A percentile compares a stretch with the other conserved stretches of the same genome.
Conservation (phyloP, 169 alveolate species). For the Plasmodium vinckei region DNA sequence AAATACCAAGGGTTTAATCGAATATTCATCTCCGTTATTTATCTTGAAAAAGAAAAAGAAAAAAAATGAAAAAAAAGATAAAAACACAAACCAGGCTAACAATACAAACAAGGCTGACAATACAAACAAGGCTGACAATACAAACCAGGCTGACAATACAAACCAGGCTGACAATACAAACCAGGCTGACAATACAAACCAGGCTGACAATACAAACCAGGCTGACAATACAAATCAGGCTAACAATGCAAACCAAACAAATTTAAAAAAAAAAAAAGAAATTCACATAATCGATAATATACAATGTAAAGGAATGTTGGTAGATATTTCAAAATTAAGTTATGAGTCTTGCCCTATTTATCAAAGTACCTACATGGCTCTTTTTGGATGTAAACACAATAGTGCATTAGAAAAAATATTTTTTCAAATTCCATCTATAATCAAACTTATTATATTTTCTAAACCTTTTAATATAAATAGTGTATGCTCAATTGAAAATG, state of each 20-base stretch:
- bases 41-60: conserved; percentile 18
- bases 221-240: too few relatives aligned
- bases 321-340: conserved; percentile 8
- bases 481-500: neutral
- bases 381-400: conserved; percentile 25
- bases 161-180: neutral
- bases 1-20: conserved; percentile 35
- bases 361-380: conserved; percentile 22
- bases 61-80: too few relatives aligned
- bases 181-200: neutral
- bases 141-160: neutral
- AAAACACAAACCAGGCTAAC: too few relatives aligned
- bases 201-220: too few relatives aligned
- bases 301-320: conserved; percentile 12
- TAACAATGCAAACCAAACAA: neutral
- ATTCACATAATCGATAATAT: conserved; percentile 19
- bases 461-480: neutral
- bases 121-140: too few relatives aligned
- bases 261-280: neutral
- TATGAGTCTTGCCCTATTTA: conserved; percentile 4
- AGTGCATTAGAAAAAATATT: conserved; percentile 15
- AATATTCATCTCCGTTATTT: conserved; percentile 33
- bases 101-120: too few relatives aligned
- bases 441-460: neutral
- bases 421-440: conserved; percentile 11